A percentile compares a stretch with the other conserved stretches of the same genome.
Conservation (phyloP, 1,139 yeast species). For the Kodamaea ohmeri region DNA sequence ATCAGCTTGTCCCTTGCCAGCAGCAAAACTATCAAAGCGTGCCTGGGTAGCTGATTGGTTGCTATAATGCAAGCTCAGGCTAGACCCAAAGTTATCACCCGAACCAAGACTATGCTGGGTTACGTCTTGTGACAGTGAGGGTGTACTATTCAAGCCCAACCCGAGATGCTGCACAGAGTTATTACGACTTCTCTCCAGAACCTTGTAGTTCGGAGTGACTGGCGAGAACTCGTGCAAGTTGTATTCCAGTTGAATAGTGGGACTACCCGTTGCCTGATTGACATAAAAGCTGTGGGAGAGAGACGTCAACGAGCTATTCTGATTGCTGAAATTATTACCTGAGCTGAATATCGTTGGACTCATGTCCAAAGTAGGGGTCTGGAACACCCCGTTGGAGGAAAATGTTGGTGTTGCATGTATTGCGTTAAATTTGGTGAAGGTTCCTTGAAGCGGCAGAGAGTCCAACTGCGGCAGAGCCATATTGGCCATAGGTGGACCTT, state of each 20-base stretch:
- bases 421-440: constrained; percentile 10
- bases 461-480: constrained; percentile 5
- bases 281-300: constrained; percentile 7
- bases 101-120: not conserved
- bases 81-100: not conserved
- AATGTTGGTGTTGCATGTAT: constrained; percentile 8
- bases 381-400: constrained; percentile 7
- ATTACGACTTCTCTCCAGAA: constrained; percentile 1
- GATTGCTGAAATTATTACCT: constrained; percentile 1
- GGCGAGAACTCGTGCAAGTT: constrained; percentile 7
- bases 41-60: not conserved
- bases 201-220: constrained; percentile 9
- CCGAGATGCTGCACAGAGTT: constrained; percentile 6
- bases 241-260: not conserved
- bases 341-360: constrained; percentile 11
- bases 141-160: constrained; percentile 5
- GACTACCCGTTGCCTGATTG: constrained; percentile 7
- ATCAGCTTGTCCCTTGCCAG: not conserved
- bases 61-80: not conserved
- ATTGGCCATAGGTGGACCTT: not conserved
- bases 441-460: constrained; percentile 11
- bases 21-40: constrained; percentile 2
- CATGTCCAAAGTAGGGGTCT: constrained; percentile 13
- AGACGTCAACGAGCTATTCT: constrained; percentile 5
- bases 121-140: constrained; percentile 2